Evolutionary conservation across 768 basidiomycete genomes (phyloP).

Genomic region (Termitomyces sp.): DNA sequence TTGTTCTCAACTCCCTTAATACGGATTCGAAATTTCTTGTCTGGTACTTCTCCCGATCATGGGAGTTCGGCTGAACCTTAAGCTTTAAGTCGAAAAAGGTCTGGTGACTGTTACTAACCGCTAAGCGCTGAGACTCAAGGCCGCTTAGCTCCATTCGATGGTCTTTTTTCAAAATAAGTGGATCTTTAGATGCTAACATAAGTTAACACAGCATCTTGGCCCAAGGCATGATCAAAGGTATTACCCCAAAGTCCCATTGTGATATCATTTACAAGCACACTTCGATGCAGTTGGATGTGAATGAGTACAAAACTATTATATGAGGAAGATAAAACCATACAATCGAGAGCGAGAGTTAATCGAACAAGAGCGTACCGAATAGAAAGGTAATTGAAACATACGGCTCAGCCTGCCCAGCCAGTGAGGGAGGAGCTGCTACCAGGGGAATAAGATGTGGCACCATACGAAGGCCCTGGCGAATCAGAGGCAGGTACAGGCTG

Average conservation of each 20-base stretch:
- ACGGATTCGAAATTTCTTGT: background rate
- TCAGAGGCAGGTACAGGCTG: conserved; percentile 1
- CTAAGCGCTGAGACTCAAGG: background rate
- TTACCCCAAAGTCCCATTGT: background rate
- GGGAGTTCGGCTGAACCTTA: background rate
- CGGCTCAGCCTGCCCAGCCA: conserved; percentile 40
- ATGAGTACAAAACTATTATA: background rate
- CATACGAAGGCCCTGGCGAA: conserved; percentile 12
- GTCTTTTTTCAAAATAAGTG: background rate
- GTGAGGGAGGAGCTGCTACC: conserved; percentile 35
- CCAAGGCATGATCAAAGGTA: background rate
- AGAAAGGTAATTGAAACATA: conserved; percentile 9
- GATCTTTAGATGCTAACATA: background rate
- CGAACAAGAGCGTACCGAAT: background rate
- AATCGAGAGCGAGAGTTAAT: background rate
- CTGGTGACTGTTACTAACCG: background rate
- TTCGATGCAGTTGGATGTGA: background rate
- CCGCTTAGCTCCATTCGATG: background rate
- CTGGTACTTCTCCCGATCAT: background rate
- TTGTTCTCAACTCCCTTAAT: background rate
- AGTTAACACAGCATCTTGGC: background rate
- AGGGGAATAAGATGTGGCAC: conserved; percentile 19
- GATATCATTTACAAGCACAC: background rate
- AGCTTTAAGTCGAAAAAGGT: background rate
- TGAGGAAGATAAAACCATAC: background rate